Base-by-base conservation (phyloP, 495 filamentous ascomycete species). In the Neurospora pannonica region DNA sequence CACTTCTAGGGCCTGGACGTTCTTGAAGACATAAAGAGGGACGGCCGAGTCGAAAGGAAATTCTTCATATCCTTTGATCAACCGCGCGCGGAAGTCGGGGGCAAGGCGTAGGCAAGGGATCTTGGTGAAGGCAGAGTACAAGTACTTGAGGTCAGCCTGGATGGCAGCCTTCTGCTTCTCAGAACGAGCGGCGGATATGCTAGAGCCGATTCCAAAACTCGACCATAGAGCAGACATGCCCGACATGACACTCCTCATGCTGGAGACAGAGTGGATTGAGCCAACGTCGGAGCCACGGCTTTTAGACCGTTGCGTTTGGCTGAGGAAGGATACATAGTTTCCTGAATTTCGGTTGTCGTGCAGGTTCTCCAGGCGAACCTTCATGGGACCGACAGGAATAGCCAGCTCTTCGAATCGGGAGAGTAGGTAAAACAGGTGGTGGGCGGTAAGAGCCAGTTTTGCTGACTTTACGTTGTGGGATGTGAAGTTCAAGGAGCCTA, bases 21-120 rank as follows among this genome's bases (percentile, higher is more conserved):
- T 99, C 85, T 99, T 98, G 88, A 99, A 98, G 36, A 92, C 91
- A 81, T 94, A 91, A 13, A 98, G 84, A 21, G 96, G 96, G 36
- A 99, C 96, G n/a, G 96, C 96, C 46, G 93, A 96, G 80, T 99
- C 96, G 81, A 99, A 97, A 4, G 96, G 96, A 78, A 99, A 99
- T 79, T 98, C 96, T 82, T 99, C 96, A 79, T 94, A 98, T 38
- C 95, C 95, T 74, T 90, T 88, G 75, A 99, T 97, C 77, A 97
- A 83, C 54, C 92, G 90, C 42, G 94, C 94, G 70, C 93, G 92
- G 82, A 93, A 93, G 82, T 98, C 96, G 9, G 95, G 95, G 69
- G 94, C 90, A 70, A 99, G 85, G 73, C 91, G 90, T 60, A 99
- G 85, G 77, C 92, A 97, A 4, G 96, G 96, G 72, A 98, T 97